Evolutionary conservation across 257 asterid species (phyloP), one percentile per base, ranked within the genome.

Genomic region (Capsicum baccatum): DNA sequence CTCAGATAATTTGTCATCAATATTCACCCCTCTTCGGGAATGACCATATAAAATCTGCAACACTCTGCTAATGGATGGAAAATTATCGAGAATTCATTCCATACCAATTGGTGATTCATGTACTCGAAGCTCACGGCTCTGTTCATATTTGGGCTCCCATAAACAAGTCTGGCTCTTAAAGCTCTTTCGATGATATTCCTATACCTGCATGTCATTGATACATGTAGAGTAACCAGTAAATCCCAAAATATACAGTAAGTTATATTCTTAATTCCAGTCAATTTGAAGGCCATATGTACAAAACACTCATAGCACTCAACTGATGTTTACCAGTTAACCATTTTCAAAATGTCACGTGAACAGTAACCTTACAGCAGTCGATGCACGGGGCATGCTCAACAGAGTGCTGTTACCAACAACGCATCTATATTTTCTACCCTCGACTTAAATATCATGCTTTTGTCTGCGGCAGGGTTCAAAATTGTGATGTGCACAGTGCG

Each of bases 51-150:
- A 52, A 76, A 6, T 52, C 26, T 13, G 63, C 64, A 54, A 76
- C 50, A 54, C 63, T 52, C 63, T 76, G 19, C 17, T 73, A 76
- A 80, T 81, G 83, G 42, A 84, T 74, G 84, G 87, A 68, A 66
- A 86, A 26, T 89, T 90, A 93, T 96, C 94, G 98, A 94, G 80
- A 96, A 94, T 86, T 94, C 98, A 89, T 96, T 92, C 99, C 99
- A 96, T 86, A 92, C 98, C 92, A 93, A 89, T 89, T 92, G 98
- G 62, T 92, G 92, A 85, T 96, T 96, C 98, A 93, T 94, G 91
- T 94, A 94, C 88, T 96, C 98, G 44, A 94, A 96, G 97, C 99
- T 94, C 85, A 96, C 97, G 39, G 98, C 91, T 85, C 98, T 89
- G 85, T 95, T 96, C 99, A 88, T 94, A 84, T 90, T 86, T 76